A percentile compares a stretch with the other conserved stretches of the same genome.
These are phyloP conservation scores for Papiliotrema laurentii DNA, from an alignment of 1,284 basidiomycete species.

Conservation along the genomic window DNA sequence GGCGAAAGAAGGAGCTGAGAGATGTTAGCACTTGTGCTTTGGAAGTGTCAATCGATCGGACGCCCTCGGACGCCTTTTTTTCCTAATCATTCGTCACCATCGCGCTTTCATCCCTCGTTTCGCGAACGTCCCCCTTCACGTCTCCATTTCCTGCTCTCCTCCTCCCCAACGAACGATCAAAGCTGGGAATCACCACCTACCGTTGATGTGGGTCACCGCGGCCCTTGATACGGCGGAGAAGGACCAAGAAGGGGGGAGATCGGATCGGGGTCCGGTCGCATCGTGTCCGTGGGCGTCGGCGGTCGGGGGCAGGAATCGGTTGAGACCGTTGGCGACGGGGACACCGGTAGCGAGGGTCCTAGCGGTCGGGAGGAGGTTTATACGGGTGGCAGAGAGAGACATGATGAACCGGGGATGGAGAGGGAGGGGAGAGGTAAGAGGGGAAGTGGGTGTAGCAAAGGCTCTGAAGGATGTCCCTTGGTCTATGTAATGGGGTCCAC, in stretches of 20 bases:
- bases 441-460: neutral
- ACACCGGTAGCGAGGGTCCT: constrained; percentile 77
- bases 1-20: constrained; percentile 52
- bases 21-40: neutral
- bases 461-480: neutral
- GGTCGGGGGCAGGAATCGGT: constrained; percentile 73
- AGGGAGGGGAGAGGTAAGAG: neutral
- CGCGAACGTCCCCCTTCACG: no score
- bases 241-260: constrained; percentile 63
- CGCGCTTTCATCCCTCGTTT: no score
- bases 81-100: no score
- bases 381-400: constrained; percentile 33
- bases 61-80: no score
- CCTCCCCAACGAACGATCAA: no score
- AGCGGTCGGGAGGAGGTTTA: constrained; percentile 77
- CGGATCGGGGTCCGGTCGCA: constrained; percentile 56
- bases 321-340: constrained; percentile 93
- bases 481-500: neutral
- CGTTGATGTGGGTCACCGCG: constrained; percentile 63
- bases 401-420: constrained; percentile 12
- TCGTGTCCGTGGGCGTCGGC: constrained; percentile 62
- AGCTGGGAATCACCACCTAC: constrained; percentile 54
- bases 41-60: neutral
- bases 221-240: constrained; percentile 48
- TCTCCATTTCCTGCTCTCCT: no score